Conservation (phyloP, 371 early-diverging fungal species). For the Actinomucor elegans region DNA sequence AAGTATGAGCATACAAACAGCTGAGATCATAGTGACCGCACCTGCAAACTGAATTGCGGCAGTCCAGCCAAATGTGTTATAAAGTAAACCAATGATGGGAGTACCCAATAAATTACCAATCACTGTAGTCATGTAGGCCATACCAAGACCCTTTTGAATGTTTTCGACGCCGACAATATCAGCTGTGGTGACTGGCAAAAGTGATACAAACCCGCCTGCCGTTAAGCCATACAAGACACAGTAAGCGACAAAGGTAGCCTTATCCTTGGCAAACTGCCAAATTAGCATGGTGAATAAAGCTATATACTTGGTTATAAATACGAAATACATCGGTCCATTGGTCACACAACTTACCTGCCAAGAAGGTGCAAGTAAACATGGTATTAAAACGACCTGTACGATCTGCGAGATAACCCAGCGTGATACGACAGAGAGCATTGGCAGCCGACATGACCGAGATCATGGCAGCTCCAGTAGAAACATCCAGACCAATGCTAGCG, state of each 20-base stretch:
- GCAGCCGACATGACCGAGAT: constrained; percentile 43
- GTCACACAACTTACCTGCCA: constrained; percentile 29
- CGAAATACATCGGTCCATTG: too few species aligned
- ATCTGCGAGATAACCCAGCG: constrained; percentile 41
- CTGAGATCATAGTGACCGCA: constrained; percentile 26
- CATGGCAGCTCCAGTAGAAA: constrained; percentile 21
- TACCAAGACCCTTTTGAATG: constrained; percentile 30
- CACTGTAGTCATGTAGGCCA: constrained; percentile 40
- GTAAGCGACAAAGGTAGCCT: constrained; percentile 17
- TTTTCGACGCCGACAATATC: constrained; percentile 51
- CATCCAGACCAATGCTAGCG: constrained; percentile 19
- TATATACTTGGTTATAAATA: background rate
- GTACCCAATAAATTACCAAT: constrained; percentile 50
- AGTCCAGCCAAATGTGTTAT: constrained; percentile 38
- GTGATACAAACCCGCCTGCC: constrained; percentile 53
- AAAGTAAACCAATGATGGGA: constrained; percentile 44
- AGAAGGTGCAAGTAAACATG: constrained; percentile 44
- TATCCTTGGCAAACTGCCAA: constrained; percentile 67
- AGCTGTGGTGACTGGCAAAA: constrained; percentile 48
- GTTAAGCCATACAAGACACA: constrained; percentile 53
- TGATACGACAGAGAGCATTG: constrained; percentile 44
- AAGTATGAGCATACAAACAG: constrained; percentile 23
- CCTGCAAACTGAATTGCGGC: constrained; percentile 58
- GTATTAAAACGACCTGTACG: constrained; percentile 48
- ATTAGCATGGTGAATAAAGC: constrained; percentile 54